Conservation (phyloP, 2,329 filamentous ascomycete species). For the Aspergillus sp. region DNA sequence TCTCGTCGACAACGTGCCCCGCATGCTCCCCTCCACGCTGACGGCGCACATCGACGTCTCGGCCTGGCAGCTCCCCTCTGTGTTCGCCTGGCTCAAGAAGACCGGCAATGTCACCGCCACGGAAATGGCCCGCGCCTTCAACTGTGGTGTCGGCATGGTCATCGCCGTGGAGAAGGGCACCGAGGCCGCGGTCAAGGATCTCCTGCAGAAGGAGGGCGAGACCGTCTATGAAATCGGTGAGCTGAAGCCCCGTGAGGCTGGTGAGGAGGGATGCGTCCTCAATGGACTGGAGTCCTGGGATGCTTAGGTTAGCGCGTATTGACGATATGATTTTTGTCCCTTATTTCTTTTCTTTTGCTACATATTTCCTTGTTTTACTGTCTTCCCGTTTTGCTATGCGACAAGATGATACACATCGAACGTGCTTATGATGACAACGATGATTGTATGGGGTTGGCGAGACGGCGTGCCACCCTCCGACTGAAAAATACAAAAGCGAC, state of each 20-base stretch:
- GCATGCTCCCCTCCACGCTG: constrained; percentile 79
- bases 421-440: no score
- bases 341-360: constrained; percentile 9
- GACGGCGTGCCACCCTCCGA: no score
- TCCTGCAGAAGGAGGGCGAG: constrained; percentile 68
- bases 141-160: constrained; percentile 93
- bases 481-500: no score
- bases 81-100: constrained; percentile 84
- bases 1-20: constrained; percentile 87
- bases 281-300: constrained; percentile 55
- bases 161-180: constrained; percentile 69
- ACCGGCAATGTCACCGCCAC: constrained; percentile 64
- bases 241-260: constrained; percentile 57
- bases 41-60: constrained; percentile 76
- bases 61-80: constrained; percentile 70
- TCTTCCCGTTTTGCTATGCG: no score
- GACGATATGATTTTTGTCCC: constrained; percentile 5
- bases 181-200: constrained; percentile 57
- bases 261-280: constrained; percentile 61
- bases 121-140: constrained; percentile 93
- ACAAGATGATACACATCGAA: background rate
- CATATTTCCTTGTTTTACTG: constrained; percentile 6
- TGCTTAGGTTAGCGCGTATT: constrained; percentile 12
- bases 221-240: constrained; percentile 72
- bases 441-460: no score